Conservation (phyloP, 2,329 filamentous ascomycete species). For the Fusarium denticulatum region DNA sequence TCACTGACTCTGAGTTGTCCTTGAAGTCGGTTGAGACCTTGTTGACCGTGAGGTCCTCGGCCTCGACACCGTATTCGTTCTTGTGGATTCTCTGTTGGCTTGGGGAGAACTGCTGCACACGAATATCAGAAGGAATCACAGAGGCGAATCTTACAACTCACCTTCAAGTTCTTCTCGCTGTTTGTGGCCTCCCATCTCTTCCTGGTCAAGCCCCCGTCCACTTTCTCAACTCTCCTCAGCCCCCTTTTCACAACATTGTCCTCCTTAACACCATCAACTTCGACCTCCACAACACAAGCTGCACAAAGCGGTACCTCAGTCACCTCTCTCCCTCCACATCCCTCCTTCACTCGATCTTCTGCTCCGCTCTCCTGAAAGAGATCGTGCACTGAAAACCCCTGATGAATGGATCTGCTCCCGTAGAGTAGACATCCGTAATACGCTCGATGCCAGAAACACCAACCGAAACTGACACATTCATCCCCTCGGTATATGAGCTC, state of each 20-base stretch:
- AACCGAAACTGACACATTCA: constrained; percentile 67
- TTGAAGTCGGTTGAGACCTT: constrained; percentile 26
- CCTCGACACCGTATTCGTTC: constrained; percentile 4
- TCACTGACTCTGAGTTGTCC: constrained; percentile 46
- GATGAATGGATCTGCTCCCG: constrained; percentile 53
- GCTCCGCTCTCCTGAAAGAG: constrained; percentile 43
- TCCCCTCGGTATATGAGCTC: constrained; percentile 63
- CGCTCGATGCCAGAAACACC: constrained; percentile 68
- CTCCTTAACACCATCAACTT: constrained; percentile 48
- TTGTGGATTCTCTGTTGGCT: not conserved
- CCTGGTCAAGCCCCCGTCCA: constrained; percentile 59
- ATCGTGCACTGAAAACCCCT: constrained; percentile 48
- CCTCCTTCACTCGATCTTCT: not conserved
- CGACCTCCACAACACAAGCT: constrained; percentile 55
- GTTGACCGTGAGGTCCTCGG: constrained; percentile 1
- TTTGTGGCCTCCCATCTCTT: constrained; percentile 54
- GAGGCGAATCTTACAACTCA: not conserved
- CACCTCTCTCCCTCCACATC: constrained; percentile 52
- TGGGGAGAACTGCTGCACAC: not conserved
- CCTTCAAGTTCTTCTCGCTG: constrained; percentile 5
- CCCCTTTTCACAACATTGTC: constrained; percentile 53
- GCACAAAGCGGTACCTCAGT: constrained; percentile 60
- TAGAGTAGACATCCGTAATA: constrained; percentile 68
- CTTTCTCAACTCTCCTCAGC: constrained; percentile 54
- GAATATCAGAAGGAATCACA: not conserved